A percentile compares a stretch with the other conserved stretches of the same genome.
Conservation (phyloP, 2,329 filamentous ascomycete genomes). For the Aureobasidium pullulans region DNA sequence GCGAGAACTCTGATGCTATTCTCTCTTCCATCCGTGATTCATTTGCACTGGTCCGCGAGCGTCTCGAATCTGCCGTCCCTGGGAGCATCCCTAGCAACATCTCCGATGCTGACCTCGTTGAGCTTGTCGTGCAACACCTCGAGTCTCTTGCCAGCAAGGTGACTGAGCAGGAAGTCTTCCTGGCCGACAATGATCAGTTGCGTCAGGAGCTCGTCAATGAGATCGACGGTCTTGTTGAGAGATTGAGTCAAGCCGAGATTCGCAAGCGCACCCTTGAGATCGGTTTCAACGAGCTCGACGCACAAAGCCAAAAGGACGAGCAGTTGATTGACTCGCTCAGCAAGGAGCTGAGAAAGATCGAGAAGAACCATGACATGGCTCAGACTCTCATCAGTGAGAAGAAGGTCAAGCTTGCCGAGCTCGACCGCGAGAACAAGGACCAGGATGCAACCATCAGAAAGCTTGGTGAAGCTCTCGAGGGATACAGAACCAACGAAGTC, state of each 20-base stretch:
- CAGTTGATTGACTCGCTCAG: slow-evolving; percentile 30
- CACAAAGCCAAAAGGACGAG: slow-evolving; percentile 31
- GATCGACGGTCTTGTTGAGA: slow-evolving; percentile 28
- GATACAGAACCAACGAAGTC: slow-evolving; percentile 33
- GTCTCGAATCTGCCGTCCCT: slow-evolving; percentile 35
- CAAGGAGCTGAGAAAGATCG: slow-evolving; percentile 26
- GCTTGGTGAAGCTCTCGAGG: slow-evolving; percentile 32
- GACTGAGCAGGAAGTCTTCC: slow-evolving; percentile 22
- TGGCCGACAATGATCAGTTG: slow-evolving; percentile 29
- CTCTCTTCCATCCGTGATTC: slow-evolving; percentile 34
- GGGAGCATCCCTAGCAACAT: slow-evolving; percentile 29
- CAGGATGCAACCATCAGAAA: slow-evolving; percentile 30
- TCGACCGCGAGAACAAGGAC: slow-evolving; percentile 25
- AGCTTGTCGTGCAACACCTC: slow-evolving; percentile 34
- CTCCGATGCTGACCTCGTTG: slow-evolving; percentile 33
- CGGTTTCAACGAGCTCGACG: slow-evolving; percentile 30
- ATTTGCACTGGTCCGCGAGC: slow-evolving; percentile 34
- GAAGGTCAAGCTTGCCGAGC: slow-evolving; percentile 18
- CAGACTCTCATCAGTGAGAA: slow-evolving; percentile 21
- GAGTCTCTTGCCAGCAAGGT: slow-evolving; percentile 16
- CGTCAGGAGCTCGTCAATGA: slow-evolving; percentile 32
- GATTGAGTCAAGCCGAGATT: slow-evolving; percentile 29
- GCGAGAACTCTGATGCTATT: slow-evolving; percentile 28
- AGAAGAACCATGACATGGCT: slow-evolving; percentile 26
- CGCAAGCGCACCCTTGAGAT: slow-evolving; percentile 30